These are phyloP conservation scores for Xanthoconium purpureum DNA, from an alignment of 768 basidiomycete genomes.

Conservation along the genomic window DNA sequence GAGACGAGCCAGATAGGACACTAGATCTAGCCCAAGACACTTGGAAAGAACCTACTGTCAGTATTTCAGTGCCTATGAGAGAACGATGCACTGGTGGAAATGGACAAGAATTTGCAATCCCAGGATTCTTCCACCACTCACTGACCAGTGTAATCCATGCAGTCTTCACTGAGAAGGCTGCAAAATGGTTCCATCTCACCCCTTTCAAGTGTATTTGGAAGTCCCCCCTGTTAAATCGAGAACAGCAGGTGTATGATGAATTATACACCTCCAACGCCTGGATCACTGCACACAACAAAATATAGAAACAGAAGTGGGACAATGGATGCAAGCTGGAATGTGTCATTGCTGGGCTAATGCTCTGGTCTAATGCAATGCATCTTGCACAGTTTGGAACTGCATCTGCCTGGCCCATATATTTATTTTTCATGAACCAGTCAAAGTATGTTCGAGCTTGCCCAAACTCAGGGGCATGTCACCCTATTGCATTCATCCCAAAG, in stretches of 20 bases:
- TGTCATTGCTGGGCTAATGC: too few species aligned
- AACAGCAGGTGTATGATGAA: slow-evolving; percentile 21
- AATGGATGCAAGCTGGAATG: too few species aligned
- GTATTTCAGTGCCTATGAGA: too few species aligned
- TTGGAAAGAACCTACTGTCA: too few species aligned
- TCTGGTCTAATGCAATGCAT: background rate
- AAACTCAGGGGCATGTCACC: background rate
- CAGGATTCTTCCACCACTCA: too few species aligned
- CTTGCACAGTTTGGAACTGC: background rate
- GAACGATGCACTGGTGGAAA: too few species aligned
- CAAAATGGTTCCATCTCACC: slow-evolving; percentile 21
- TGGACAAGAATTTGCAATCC: too few species aligned
- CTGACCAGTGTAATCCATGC: slow-evolving; percentile 4
- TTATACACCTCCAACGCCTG: slow-evolving; percentile 24
- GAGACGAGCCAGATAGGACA: too few species aligned
- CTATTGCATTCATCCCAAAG: background rate
- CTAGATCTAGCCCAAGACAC: too few species aligned
- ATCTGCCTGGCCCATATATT: background rate
- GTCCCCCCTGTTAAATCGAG: background rate
- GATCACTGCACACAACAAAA: slow-evolving; percentile 16
- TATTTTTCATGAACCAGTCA: background rate
- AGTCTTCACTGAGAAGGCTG: slow-evolving; percentile 1
- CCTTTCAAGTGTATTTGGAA: slow-evolving; percentile 26
- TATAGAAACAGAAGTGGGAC: slow-evolving; percentile 19
- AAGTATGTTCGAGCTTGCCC: background rate